These are phyloP conservation scores for Trichosporon sp. DNA, from an alignment of 1,284 basidiomycete genomes.

Conservation along the genomic window DNA sequence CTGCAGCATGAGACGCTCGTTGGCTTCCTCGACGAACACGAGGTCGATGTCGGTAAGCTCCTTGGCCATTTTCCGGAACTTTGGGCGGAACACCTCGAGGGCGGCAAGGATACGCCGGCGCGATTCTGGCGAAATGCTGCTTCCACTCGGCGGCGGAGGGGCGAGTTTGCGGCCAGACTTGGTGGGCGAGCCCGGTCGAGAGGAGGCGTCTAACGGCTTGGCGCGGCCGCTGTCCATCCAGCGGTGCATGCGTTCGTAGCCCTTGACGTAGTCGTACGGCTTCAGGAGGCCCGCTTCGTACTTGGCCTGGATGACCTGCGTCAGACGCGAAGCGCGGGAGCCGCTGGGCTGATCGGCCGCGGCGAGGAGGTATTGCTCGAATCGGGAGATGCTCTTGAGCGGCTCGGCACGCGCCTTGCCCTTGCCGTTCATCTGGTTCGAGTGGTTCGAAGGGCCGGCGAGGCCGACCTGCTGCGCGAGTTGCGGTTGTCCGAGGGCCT, in stretches of 20 bases:
- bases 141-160: constrained; percentile 25
- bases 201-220: constrained; percentile 51
- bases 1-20: constrained; percentile 88
- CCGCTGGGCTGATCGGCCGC: constrained; percentile 93
- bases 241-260: constrained; percentile 77
- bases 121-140: constrained; percentile 69
- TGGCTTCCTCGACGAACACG: constrained; percentile 97
- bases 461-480: background rate
- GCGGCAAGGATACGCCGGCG: constrained; percentile 69
- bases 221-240: constrained; percentile 76
- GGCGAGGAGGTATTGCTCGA: constrained; percentile 70
- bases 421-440: constrained; percentile 12
- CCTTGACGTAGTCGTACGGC: constrained; percentile 95
- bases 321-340: constrained; percentile 81
- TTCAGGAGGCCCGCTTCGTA: constrained; percentile 93
- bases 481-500: background rate
- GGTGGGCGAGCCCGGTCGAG: constrained; percentile 11
- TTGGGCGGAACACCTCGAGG: constrained; percentile 82
- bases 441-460: background rate
- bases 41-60: constrained; percentile 88
- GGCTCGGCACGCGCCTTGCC: constrained; percentile 22
- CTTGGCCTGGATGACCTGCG: constrained; percentile 89
- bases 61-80: constrained; percentile 87
- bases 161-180: constrained; percentile 9
- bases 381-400: constrained; percentile 21